Conservation (phyloP, 2,329 filamentous ascomycete species). For the Sarocladium brachiariae region DNA sequence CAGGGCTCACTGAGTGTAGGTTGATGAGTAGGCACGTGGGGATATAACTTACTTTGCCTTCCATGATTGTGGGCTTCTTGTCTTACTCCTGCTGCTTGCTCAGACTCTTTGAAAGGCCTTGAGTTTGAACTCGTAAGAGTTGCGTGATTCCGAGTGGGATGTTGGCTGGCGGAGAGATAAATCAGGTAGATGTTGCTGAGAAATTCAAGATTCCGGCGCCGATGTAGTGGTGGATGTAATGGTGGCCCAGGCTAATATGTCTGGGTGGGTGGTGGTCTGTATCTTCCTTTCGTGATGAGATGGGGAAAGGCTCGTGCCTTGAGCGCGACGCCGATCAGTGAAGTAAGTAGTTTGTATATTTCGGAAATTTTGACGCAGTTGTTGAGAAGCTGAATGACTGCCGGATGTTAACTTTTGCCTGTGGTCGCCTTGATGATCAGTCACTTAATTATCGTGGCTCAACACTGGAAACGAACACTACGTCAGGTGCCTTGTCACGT, state of each 20-base stretch:
- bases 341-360: neutral
- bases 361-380: neutral
- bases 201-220: constrained; percentile 8
- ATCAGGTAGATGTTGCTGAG: neutral
- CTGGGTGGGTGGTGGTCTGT: no score
- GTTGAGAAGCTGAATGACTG: neutral
- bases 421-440: no score
- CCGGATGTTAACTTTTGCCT: neutral
- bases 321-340: neutral
- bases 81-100: neutral
- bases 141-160: no score
- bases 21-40: constrained; percentile 1
- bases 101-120: no score
- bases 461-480: neutral
- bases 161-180: neutral
- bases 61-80: constrained; percentile 22
- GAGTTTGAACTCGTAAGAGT: no score
- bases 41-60: constrained; percentile 25
- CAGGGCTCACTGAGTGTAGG: no score
- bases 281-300: no score
- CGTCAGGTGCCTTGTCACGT: constrained; percentile 3
- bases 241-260: neutral
- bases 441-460: constrained; percentile 7
- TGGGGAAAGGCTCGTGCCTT: neutral
- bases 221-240: constrained; percentile 2